Base-by-base conservation (phyloP, 768 basidiomycete genomes). In the Pluteus cervinus region DNA sequence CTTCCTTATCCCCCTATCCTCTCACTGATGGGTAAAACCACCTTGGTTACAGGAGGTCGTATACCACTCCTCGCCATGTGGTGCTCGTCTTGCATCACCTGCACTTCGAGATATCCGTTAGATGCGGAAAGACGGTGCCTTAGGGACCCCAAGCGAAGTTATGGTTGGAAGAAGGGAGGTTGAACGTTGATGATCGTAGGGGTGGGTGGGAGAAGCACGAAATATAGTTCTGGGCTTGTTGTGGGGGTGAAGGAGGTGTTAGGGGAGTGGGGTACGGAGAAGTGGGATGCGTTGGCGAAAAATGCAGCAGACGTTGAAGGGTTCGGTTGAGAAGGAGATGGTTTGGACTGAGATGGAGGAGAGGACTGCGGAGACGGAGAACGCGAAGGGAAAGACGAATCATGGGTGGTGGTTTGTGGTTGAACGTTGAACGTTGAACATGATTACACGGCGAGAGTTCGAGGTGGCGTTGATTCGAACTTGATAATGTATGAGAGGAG, bases 261-360 rank as follows among this genome's bases (percentile, higher is more conserved):
- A 5, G n/a, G n/a, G n/a, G 53, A 47, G 9, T 51, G 44, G 45
- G 32, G 24, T 6, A 32, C 25, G 15, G 42, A 45, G n/a, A 52
- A 48, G 25, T 44, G 61, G 5, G 53, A 60, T 33, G 46, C 61
- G 14, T 41, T 60, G 12, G 54, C 62, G 42, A 62, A 61, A 33
- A 64, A 62, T 29, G 60, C 62, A 2, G 62, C 62, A 61, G 31
- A 64, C 61, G 6, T 48, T 61, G 7, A 60, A 58, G 1, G 56
- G 61, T 22, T 49, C 49, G 4, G 42, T 51, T 4, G 45, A 49
- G 11, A 45, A 51, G 25, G 58, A 62, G 35, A 47, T 43, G 10
- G 44, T 51, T 11, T 50, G 47, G 31, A 53, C 55, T 8, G 45
- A 34, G 12, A 49, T 48, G 24, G 60, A 61, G 41, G 21, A 40